Evolutionary conservation across 164 flowering plant species (phyloP).

Genomic region (Piper betle): DNA sequence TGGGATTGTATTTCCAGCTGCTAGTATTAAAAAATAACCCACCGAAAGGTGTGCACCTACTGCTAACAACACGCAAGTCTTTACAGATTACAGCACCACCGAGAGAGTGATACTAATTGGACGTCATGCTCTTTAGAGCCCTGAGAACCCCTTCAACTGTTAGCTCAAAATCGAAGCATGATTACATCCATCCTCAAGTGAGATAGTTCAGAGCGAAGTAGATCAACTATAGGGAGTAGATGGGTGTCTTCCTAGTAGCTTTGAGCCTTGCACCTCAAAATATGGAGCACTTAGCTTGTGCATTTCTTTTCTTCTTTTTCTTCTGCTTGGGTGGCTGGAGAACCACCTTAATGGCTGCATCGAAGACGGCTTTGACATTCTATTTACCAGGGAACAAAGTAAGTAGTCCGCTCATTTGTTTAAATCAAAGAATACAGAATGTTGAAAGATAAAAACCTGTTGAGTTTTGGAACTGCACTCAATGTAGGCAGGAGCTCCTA

Average conservation of each 20-base stretch:
- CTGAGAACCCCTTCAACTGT: conserved; percentile 8
- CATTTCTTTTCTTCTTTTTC: conserved; percentile 64
- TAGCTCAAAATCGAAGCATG: conserved; percentile 22
- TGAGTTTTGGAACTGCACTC: conserved; percentile 90
- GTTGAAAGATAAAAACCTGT: conserved; percentile 30
- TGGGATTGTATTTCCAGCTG: too few relatives aligned
- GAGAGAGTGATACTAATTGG: conserved; percentile 12
- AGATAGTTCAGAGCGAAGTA: not conserved
- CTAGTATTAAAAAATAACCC: too few relatives aligned
- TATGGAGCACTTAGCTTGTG: conserved; percentile 52
- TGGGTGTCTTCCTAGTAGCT: conserved; percentile 7
- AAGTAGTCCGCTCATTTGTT: not conserved
- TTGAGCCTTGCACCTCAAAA: conserved; percentile 24
- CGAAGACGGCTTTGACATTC: conserved; percentile 95
- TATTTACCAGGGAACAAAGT: conserved; percentile 13
- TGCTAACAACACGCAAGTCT: too few relatives aligned
- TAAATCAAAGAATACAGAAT: not conserved
- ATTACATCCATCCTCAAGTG: conserved; percentile 7
- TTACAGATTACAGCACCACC: conserved; percentile 19
- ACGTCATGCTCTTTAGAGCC: conserved; percentile 17
- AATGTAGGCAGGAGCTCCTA: conserved; percentile 76
- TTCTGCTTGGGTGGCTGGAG: conserved; percentile 83
- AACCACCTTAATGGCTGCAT: conserved; percentile 89
- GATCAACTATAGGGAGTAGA: conserved; percentile 8
- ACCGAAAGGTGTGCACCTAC: too few relatives aligned